phyloP scores from a whole-genome alignment of 305 asterid genomes.

The Fraxinus baroniana region DNA sequence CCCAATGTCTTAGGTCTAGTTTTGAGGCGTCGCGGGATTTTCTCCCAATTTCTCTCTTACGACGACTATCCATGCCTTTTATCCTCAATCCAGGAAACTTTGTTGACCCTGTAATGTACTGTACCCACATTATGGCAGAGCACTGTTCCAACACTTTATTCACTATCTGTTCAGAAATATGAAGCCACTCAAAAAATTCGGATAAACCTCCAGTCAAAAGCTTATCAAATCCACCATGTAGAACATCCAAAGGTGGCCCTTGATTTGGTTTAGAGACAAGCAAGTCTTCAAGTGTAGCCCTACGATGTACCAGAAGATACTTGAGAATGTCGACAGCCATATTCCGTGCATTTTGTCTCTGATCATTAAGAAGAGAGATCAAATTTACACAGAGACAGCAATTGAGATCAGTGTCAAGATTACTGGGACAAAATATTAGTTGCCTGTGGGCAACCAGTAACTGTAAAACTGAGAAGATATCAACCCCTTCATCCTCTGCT shows the following conservation, averaged over 20 bases:
- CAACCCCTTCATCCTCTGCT: conserved; percentile 68
- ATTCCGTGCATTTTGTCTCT: conserved; percentile 65
- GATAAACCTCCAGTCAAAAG: conserved; percentile 77
- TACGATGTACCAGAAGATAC: conserved; percentile 91
- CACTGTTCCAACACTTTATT: conserved; percentile 85
- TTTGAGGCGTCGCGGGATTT: conserved; percentile 70
- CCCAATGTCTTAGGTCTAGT: conserved; percentile 89
- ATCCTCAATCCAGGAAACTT: conserved; percentile 97
- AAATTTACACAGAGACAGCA: conserved; percentile 91
- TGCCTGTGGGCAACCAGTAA: conserved; percentile 88
- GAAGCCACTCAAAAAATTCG: conserved; percentile 85
- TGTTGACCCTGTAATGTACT: conserved; percentile 83
- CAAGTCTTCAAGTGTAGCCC: conserved; percentile 91
- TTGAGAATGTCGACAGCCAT: conserved; percentile 90
- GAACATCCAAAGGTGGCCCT: conserved; percentile 72
- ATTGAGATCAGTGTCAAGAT: conserved; percentile 83
- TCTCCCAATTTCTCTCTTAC: conserved; percentile 85
- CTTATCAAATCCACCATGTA: conserved; percentile 94
- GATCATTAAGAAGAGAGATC: conserved; percentile 80
- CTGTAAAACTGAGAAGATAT: conserved; percentile 76
- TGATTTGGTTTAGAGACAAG: conserved; percentile 90
- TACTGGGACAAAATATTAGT: conserved; percentile 91
- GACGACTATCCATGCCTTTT: conserved; percentile 94
- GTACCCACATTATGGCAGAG: conserved; percentile 97
- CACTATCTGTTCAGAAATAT: conserved; percentile 57